phyloP scores from a whole-genome alignment of 768 basidiomycete genomes.

The Rhizopogon vesiculosus region DNA sequence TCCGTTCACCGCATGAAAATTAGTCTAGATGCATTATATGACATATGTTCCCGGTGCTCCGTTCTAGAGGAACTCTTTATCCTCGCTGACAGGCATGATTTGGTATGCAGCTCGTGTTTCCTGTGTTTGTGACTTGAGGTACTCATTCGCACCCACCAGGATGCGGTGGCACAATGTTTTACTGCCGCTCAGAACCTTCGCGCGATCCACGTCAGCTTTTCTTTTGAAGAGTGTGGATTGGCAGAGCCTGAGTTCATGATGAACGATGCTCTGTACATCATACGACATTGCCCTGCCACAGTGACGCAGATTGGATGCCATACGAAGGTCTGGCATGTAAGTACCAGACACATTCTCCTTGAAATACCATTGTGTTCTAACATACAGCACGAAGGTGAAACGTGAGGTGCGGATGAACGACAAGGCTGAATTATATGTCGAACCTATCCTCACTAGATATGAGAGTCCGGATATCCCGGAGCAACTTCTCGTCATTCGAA shows the following conservation, averaged over 20 bases:
- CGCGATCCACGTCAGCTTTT: conserved; percentile 59
- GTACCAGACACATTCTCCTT: conserved; percentile 3
- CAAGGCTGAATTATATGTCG: conserved; percentile 33
- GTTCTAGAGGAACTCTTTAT: conserved; percentile 63
- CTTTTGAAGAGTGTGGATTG: conserved; percentile 17
- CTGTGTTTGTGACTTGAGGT: neutral
- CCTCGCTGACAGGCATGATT: conserved; percentile 39
- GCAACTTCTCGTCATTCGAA: conserved; percentile 61
- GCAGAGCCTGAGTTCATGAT: conserved; percentile 14
- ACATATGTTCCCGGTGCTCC: conserved; percentile 51
- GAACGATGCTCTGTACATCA: conserved; percentile 40
- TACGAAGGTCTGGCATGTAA: conserved; percentile 67
- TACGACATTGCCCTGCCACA: conserved; percentile 43
- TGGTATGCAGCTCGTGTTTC: conserved; percentile 34
- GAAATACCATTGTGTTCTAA: neutral
- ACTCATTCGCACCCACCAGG: conserved; percentile 4
- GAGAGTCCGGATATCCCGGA: conserved; percentile 69
- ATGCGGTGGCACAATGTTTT: conserved; percentile 28
- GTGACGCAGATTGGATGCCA: conserved; percentile 65
- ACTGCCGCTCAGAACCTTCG: conserved; percentile 42
- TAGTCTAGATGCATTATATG: conserved; percentile 40
- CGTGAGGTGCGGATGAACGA: conserved; percentile 32
- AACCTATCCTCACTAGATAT: conserved; percentile 43
- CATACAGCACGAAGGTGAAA: conserved; percentile 36
- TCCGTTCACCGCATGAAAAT: conserved; percentile 64